Evolutionary conservation across 2,329 filamentous ascomycete genomes (phyloP).

Genomic region (Xylariaceae sp.): DNA sequence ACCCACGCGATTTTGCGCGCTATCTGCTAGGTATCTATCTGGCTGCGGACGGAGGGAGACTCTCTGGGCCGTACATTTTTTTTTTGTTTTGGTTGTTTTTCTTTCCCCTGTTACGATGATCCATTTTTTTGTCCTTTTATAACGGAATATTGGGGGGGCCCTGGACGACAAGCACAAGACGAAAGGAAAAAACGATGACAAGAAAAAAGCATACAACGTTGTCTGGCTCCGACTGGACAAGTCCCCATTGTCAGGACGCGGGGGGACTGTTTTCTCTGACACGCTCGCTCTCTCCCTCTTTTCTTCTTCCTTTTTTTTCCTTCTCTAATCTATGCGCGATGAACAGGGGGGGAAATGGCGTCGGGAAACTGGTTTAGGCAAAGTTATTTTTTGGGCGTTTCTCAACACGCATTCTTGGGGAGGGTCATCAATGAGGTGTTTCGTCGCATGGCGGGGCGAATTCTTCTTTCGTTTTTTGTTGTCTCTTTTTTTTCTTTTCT

Average conservation of each 20-base stretch:
- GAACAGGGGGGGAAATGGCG: not conserved
- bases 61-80: slow-evolving; percentile 14
- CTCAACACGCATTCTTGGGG: not conserved
- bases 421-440: not conserved
- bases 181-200: slow-evolving; percentile 7
- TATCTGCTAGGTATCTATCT: slow-evolving; percentile 8
- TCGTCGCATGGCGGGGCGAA: not conserved
- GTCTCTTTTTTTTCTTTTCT: not conserved
- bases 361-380: not conserved
- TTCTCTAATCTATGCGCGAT: not conserved
- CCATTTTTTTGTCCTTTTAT: slow-evolving; percentile 4
- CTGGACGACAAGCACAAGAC: slow-evolving; percentile 3
- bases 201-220: slow-evolving; percentile 13
- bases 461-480: slow-evolving; percentile 1
- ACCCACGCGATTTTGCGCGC: slow-evolving; percentile 12
- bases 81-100: slow-evolving; percentile 16
- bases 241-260: slow-evolving; percentile 1
- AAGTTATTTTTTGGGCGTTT: not conserved
- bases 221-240: slow-evolving; percentile 1
- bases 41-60: slow-evolving; percentile 6
- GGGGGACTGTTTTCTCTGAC: not conserved
- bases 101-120: slow-evolving; percentile 14
- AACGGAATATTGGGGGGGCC: slow-evolving; percentile 10
- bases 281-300: not conserved
- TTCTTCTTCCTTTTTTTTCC: not conserved